Evolutionary conservation across 495 filamentous ascomycete species (phyloP).

Genomic region (Pseudevernia furfuracea): DNA sequence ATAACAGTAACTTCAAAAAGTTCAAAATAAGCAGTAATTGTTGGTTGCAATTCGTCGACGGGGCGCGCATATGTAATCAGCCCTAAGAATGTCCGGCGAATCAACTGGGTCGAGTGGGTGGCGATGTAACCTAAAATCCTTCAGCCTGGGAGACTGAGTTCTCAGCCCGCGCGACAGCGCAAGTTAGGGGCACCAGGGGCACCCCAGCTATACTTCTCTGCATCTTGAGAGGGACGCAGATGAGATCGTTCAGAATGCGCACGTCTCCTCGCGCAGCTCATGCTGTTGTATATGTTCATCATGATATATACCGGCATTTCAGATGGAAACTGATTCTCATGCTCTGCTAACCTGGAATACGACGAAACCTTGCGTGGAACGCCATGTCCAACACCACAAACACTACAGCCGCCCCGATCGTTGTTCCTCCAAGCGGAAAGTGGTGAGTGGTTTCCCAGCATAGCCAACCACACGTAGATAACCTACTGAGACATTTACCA

Average conservation of each 20-base stretch:
- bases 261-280: neutral
- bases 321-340: neutral
- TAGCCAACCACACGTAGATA: slow-evolving; percentile 1
- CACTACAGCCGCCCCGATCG: slow-evolving; percentile 17
- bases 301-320: neutral
- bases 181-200: neutral
- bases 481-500: neutral
- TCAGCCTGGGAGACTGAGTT: neutral
- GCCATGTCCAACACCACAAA: slow-evolving; percentile 17
- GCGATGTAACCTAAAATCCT: no score
- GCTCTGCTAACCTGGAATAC: neutral
- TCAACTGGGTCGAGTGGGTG: no score
- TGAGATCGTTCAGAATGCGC: neutral
- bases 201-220: neutral
- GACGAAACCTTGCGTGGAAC: neutral
- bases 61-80: no score
- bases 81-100: no score
- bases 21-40: no score
- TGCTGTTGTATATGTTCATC: neutral
- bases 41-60: no score
- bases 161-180: no score
- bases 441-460: slow-evolving; percentile 19
- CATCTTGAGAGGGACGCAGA: no score
- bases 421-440: slow-evolving; percentile 22
- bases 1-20: no score